These are phyloP conservation scores for Ogataea neopini DNA, from an alignment of 805 yeast species.

Conservation along the genomic window DNA sequence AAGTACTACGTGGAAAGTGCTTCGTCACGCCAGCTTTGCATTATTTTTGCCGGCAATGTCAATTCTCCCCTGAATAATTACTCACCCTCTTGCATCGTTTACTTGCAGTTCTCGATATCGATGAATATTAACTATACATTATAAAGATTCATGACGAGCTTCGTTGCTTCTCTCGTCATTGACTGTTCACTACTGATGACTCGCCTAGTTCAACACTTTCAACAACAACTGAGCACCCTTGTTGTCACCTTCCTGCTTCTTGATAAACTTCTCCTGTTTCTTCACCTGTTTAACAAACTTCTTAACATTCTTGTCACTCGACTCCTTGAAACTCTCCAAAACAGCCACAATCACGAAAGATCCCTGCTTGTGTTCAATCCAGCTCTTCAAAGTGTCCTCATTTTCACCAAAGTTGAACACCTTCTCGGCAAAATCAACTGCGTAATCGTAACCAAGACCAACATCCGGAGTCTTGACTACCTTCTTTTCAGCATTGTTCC, in stretches of 20 bases:
- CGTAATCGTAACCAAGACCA: constrained; percentile 61
- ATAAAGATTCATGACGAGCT: neutral
- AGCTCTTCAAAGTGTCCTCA: constrained; percentile 50
- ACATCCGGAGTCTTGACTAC: constrained; percentile 43
- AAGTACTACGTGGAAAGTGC: too few species aligned
- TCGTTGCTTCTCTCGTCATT: too few species aligned
- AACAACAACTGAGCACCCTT: constrained; percentile 63
- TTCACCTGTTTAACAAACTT: constrained; percentile 56
- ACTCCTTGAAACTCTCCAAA: constrained; percentile 60
- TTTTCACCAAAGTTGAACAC: constrained; percentile 51
- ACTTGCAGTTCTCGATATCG: neutral
- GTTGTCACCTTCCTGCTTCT: constrained; percentile 44
- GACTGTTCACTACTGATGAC: too few species aligned
- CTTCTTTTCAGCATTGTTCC: constrained; percentile 64
- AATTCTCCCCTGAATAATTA: too few species aligned
- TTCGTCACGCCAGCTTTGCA: too few species aligned
- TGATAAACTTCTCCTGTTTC: constrained; percentile 45
- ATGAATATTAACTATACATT: constrained; percentile 6
- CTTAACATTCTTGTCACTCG: constrained; percentile 41
- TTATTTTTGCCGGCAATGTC: too few species aligned
- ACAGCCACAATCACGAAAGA: constrained; percentile 82
- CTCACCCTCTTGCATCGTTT: too few species aligned
- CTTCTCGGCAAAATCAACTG: constrained; percentile 47
- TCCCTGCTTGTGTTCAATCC: constrained; percentile 68
- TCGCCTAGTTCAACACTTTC: constrained; percentile 33